A percentile compares a stretch with the other conserved stretches of the same genome.
Conservation (phyloP, 768 basidiomycete species). For the Ramaria sp. region DNA sequence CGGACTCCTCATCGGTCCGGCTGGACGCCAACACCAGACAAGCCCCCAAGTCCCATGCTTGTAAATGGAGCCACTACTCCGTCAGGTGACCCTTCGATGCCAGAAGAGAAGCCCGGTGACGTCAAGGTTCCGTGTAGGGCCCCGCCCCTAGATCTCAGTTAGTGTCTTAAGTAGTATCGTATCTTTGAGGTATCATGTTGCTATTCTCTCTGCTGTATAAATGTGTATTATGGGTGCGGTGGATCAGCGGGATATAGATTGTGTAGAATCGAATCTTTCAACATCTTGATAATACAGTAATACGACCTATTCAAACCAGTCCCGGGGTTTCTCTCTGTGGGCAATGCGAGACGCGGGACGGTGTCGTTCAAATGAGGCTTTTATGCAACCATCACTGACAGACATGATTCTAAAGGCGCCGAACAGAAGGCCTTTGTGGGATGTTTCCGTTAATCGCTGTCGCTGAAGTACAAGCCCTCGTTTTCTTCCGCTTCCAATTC, state of each 20-base stretch:
- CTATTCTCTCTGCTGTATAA: neutral
- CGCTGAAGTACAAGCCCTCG: conserved; percentile 64
- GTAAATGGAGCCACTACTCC: neutral
- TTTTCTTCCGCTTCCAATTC: conserved; percentile 50
- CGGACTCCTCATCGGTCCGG: conserved; percentile 7
- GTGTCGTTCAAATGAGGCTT: too few species aligned
- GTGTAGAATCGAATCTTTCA: neutral
- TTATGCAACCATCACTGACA: too few species aligned
- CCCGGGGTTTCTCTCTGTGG: too few species aligned
- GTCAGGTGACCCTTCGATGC: neutral
- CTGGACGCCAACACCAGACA: neutral
- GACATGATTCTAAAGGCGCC: neutral
- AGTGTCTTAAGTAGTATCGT: neutral
- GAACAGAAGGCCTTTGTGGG: neutral
- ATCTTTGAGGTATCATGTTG: neutral
- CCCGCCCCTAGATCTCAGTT: conserved; percentile 1
- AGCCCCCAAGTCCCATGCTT: neutral
- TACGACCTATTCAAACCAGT: neutral
- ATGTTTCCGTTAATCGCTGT: conserved; percentile 55
- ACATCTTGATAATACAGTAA: neutral
- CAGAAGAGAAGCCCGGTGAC: neutral
- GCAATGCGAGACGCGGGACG: too few species aligned
- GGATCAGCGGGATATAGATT: neutral
- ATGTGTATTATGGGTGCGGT: neutral
- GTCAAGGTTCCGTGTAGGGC: neutral